Evolutionary conservation across 2,329 filamentous ascomycete genomes (phyloP), one percentile per base, ranked within the genome.

Genomic region (Dactylella cylindrospora): DNA sequence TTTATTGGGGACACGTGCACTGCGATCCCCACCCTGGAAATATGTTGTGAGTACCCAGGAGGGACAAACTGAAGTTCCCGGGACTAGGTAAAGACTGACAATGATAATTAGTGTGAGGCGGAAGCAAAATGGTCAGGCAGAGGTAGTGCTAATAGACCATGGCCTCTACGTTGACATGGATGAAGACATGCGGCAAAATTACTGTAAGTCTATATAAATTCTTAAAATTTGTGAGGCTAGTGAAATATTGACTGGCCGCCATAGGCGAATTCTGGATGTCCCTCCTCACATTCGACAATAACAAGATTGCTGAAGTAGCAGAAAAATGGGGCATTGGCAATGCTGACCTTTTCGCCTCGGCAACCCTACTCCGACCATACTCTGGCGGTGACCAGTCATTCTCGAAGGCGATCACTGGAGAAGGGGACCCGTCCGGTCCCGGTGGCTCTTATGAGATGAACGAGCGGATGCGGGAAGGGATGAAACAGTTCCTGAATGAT

Each of bases 121-220:
- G 6, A 78, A 88, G 12, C 86, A 90, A 1, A 84, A 79, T 35
- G 65, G 67, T 3, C 80, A 83, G 35, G 80, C 91, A 0, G 90
- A 98, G 75, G 80, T 98, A 23, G 91, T 97, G 0, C 83, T 98
- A 28, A 95, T 98, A 71, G 93, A 98, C 73, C 93, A 98, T 73
- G 93, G 93, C 0, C 82, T 98, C 4, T 98, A 98, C 75, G 88
- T 97, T 52, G 85, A 88, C 73, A 93, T 97, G 87, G 78, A 82
- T 19, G 84, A 86, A 1, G 77, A 82, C 60, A 95, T 97, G 75
- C 82, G 90, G 8, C 84, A 85, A 70, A 83, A 97, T 72, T 97
- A 97, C 73, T 84, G 84, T 64, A 22, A 46, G 44, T 44, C 15
- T 5, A 17, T 3, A 13, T 9, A 9, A 13, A 13, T 13, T 31